Base-by-base conservation (phyloP, 2,329 filamentous ascomycete species). In the Endoconidiophora polonica region DNA sequence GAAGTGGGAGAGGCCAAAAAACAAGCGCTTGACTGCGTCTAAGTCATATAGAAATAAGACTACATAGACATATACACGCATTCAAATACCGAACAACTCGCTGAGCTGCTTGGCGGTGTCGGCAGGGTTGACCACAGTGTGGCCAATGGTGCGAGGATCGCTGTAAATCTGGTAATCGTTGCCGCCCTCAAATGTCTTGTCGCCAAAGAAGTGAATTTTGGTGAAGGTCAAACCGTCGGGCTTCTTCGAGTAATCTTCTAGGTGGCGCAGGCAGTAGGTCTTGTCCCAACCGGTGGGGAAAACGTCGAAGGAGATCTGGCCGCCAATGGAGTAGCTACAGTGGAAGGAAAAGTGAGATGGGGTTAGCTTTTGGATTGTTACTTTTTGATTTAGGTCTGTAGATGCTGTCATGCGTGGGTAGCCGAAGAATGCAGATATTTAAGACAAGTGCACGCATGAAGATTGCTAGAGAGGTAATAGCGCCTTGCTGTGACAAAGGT, bases 221-320 rank as follows among this genome's bases (percentile, higher is more conserved):
- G 78, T 85, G 72, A 90, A 96, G 22, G 79, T 68, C 55, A 93
- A 70, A 55, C 82, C 81, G 60, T 77, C 80, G 39, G 74, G 71
- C 63, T 74, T 72, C 68, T 74, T 69, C 56, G 82, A 80, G 65
- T 95, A 88, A 56, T 74, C 74, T 68, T 91, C 86, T 55, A 96
- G 71, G 66, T 95, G 88, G 59, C 77, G 72, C 57, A 96, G 73
- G 70, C 88, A 95, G 74, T 94, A 98, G 7, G 86, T 94, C 79
- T 96, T 98, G 70, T 98, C 91, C 91, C 91, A 98, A 61, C 91
- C 91, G 2, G 72, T 77, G 56, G 91, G 91, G 75, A 98, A 98
- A 60, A 96, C 84, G 63, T 98, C 91, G 65, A 98, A 98, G 54
- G 88, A 95, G 67, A 98, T 95, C 63, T 95, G 86, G 48, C 91